Evolutionary conservation across 2,329 filamentous ascomycete species (phyloP).

Genomic region (Colletotrichum sp.): DNA sequence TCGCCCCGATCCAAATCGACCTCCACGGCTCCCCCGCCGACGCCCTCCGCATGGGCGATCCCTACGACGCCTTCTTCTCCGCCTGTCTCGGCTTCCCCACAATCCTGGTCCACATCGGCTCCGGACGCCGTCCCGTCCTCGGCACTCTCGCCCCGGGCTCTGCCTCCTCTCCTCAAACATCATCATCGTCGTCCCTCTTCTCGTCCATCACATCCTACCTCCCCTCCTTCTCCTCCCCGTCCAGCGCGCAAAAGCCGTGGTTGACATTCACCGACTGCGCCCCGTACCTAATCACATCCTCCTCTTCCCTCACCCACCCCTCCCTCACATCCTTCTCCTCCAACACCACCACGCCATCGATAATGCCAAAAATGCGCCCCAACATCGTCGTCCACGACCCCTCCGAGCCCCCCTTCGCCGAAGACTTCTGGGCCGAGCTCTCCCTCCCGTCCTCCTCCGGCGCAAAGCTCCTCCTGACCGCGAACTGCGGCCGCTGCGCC

Average conservation of each 20-base stretch:
- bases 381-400: constrained; percentile 73
- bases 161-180: background rate
- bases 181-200: constrained; percentile 8
- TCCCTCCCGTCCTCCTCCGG: constrained; percentile 35
- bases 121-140: constrained; percentile 63
- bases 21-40: constrained; percentile 64
- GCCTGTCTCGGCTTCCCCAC: constrained; percentile 67
- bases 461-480: constrained; percentile 62
- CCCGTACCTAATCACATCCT: constrained; percentile 75
- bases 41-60: constrained; percentile 67
- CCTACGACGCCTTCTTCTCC: constrained; percentile 71
- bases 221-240: background rate
- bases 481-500: constrained; percentile 72
- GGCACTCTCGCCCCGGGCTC: constrained; percentile 56
- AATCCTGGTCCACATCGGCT: constrained; percentile 69
- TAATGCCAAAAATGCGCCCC: constrained; percentile 72
- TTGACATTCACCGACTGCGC: constrained; percentile 79
- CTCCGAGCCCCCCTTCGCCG: constrained; percentile 65
- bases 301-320: constrained; percentile 69
- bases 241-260: constrained; percentile 29
- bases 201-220: constrained; percentile 39
- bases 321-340: constrained; percentile 57
- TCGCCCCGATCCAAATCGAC: constrained; percentile 56
- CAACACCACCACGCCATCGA: constrained; percentile 39
- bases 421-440: constrained; percentile 76